phyloP scores from a whole-genome alignment of 2,329 filamentous ascomycete genomes.

The Penicillium capsulatum region DNA sequence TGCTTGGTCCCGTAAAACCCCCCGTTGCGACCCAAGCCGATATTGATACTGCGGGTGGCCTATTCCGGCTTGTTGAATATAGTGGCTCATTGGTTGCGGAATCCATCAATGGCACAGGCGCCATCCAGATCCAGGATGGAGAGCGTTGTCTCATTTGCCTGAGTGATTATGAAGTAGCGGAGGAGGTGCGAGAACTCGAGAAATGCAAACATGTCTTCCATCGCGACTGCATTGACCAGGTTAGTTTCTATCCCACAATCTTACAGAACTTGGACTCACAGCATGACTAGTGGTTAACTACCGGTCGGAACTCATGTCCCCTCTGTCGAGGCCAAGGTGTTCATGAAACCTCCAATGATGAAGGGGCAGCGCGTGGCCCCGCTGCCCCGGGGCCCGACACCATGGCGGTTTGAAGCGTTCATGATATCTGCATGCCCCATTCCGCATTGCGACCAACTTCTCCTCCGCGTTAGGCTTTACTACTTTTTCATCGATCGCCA shows the following conservation, averaged over 20 bases:
- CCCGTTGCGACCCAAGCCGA: conserved; percentile 64
- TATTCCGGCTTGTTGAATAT: conserved; percentile 52
- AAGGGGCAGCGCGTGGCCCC: conserved; percentile 15
- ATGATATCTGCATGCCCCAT: background rate
- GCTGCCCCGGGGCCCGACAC: conserved; percentile 12
- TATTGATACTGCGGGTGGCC: conserved; percentile 57
- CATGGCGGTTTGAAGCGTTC: conserved; percentile 8
- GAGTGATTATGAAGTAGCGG: conserved; percentile 60
- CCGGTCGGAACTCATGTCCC: conserved; percentile 42
- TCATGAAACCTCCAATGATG: conserved; percentile 29
- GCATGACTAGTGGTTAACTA: conserved; percentile 59
- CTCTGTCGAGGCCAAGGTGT: conserved; percentile 41
- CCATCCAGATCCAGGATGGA: conserved; percentile 39
- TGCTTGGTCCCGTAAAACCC: conserved; percentile 64
- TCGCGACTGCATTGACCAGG: conserved; percentile 66
- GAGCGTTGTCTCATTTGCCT: conserved; percentile 64
- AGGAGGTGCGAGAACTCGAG: conserved; percentile 57
- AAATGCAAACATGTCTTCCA: conserved; percentile 66
- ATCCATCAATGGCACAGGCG: conserved; percentile 38
- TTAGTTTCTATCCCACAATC: conserved; percentile 37
- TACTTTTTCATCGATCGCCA: conserved; percentile 21
- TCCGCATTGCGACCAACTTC: conserved; percentile 2
- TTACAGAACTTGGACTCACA: conserved; percentile 27
- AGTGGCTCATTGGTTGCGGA: conserved; percentile 46
- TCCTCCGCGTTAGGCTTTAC: conserved; percentile 6